Evolutionary conservation across 2,329 filamentous ascomycete species (phyloP).

Genomic region (Aspergillus sergii): DNA sequence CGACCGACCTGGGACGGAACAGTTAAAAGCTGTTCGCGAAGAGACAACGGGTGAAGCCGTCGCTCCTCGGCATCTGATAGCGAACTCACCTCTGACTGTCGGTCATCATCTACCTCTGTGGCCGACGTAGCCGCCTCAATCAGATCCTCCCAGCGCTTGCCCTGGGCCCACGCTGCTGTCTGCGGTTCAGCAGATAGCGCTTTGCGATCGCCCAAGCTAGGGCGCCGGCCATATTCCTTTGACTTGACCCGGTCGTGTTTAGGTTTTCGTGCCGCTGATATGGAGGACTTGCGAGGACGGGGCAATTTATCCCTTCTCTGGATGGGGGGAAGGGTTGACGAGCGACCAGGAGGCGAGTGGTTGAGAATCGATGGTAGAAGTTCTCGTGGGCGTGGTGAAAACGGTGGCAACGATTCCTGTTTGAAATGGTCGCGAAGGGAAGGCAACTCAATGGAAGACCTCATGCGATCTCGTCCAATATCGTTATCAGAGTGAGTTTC

Average conservation of each 20-base stretch:
- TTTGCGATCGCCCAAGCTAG: conserved; percentile 76
- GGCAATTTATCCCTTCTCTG: conserved; percentile 72
- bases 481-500: conserved; percentile 74
- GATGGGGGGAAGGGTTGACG: conserved; percentile 82
- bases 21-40: conserved; percentile 18
- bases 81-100: conserved; percentile 75
- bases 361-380: conserved; percentile 78
- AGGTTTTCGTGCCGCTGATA: conserved; percentile 71
- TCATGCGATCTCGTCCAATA: conserved; percentile 63
- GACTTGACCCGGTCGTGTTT: conserved; percentile 83
- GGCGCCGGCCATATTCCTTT: conserved; percentile 70
- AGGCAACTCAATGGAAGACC: conserved; percentile 70
- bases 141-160: conserved; percentile 93
- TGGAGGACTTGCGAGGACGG: conserved; percentile 80
- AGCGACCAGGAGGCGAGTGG: conserved; percentile 81
- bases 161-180: conserved; percentile 69
- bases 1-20: conserved; percentile 36
- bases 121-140: conserved; percentile 93
- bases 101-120: conserved; percentile 84
- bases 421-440: conserved; percentile 69
- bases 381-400: conserved; percentile 68
- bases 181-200: conserved; percentile 84
- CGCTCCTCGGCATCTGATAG: conserved; percentile 1
- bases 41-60: not conserved
- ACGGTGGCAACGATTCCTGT: conserved; percentile 71